Conservation (phyloP, 148 eudicot species). For the Euryodendron excelsum region DNA sequence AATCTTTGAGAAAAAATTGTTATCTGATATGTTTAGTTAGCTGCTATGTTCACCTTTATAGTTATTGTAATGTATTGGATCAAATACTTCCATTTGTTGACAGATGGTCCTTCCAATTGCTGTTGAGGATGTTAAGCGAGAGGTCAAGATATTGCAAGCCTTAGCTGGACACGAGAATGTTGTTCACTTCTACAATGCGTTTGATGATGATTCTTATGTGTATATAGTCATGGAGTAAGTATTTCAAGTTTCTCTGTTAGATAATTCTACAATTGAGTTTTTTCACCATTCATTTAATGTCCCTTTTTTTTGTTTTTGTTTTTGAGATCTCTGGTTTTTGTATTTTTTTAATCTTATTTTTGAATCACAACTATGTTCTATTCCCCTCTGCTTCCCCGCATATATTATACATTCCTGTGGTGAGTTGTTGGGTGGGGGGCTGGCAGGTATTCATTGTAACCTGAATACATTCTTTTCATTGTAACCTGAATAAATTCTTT, state of each 20-base stretch:
- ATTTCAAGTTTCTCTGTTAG: background rate
- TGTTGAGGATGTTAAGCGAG: conserved; percentile 97
- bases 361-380: background rate
- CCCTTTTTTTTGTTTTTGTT: too few species aligned
- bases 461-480: background rate
- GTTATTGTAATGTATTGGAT: background rate
- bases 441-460: background rate
- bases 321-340: background rate
- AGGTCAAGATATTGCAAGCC: conserved; percentile 89
- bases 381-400: background rate
- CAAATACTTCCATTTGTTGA: conserved; percentile 20
- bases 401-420: background rate
- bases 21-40: background rate
- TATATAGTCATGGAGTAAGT: conserved; percentile 99
- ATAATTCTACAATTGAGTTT: background rate
- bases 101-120: conserved; percentile 95
- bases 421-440: background rate
- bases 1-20: background rate
- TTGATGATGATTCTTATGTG: conserved; percentile 84
- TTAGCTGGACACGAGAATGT: conserved; percentile 95
- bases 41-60: background rate
- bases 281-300: background rate
- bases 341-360: conserved; percentile 1
- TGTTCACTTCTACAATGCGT: conserved; percentile 87
- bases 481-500: background rate